Conservation (phyloP, 345 rosid species). For the Populus nigra region DNA sequence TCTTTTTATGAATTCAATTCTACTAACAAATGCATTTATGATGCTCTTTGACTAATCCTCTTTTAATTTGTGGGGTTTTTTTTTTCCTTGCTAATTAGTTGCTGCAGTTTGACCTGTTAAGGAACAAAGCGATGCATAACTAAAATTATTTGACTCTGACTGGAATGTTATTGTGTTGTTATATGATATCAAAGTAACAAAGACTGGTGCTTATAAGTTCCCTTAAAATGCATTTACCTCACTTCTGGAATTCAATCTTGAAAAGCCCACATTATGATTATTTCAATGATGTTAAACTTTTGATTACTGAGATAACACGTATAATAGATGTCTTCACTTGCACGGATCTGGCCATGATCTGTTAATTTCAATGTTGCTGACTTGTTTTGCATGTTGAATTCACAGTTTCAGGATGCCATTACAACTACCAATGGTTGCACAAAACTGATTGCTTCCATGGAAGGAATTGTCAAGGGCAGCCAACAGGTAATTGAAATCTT, state of each 20-base stretch:
- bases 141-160: not conserved
- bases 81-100: not conserved
- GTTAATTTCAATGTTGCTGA: constrained; percentile 5
- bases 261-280: not conserved
- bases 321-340: too few relatives aligned
- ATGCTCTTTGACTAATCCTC: not conserved
- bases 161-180: not conserved
- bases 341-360: not conserved
- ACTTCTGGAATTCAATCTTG: not conserved
- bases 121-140: not conserved
- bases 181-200: not conserved
- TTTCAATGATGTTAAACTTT: too few relatives aligned
- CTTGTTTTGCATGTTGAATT: constrained; percentile 3
- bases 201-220: not conserved
- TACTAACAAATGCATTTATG: not conserved
- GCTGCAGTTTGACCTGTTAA: too few relatives aligned
- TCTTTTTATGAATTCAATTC: not conserved
- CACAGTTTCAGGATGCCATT: constrained; percentile 79
- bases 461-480: constrained; percentile 74
- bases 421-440: constrained; percentile 53
- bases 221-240: not conserved
- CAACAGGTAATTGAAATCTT: constrained; percentile 53
- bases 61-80: not conserved
- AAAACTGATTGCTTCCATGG: constrained; percentile 76
- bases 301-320: too few relatives aligned